phyloP scores from a whole-genome alignment of 805 yeast genomes.

The Saturnispora diversa region DNA sequence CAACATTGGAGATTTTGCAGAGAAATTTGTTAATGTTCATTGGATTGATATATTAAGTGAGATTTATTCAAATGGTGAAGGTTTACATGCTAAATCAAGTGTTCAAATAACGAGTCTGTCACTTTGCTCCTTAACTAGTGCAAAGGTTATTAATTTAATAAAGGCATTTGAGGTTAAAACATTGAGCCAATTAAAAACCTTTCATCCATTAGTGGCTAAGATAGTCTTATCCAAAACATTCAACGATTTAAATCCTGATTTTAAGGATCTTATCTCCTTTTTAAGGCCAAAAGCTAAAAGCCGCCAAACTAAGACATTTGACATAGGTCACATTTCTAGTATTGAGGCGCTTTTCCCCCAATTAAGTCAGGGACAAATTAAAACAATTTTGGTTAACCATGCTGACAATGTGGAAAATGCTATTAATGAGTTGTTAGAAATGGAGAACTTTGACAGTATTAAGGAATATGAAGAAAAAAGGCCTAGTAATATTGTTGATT shows the following conservation, averaged over 20 bases:
- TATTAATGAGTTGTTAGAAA: constrained; percentile 53
- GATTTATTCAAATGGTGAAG: constrained; percentile 49
- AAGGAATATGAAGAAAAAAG: not conserved
- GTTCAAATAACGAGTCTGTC: constrained; percentile 47
- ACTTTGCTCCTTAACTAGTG: constrained; percentile 39
- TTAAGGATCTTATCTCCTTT: constrained; percentile 44
- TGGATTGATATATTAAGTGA: constrained; percentile 58
- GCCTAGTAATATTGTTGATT: constrained; percentile 13
- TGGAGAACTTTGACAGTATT: constrained; percentile 26
- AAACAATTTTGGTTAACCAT: constrained; percentile 40
- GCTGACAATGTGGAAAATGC: constrained; percentile 48
- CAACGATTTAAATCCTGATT: constrained; percentile 40
- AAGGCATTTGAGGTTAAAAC: constrained; percentile 38
- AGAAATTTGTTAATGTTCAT: constrained; percentile 41
- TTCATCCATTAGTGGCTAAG: constrained; percentile 49
- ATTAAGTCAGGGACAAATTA: constrained; percentile 39
- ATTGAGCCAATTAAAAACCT: constrained; percentile 32
- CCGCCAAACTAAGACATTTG: constrained; percentile 14
- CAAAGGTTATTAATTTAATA: constrained; percentile 35
- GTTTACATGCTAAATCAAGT: constrained; percentile 39
- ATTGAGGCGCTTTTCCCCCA: constrained; percentile 62
- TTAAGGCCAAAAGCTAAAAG: constrained; percentile 24
- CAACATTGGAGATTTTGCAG: constrained; percentile 40
- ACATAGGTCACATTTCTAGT: constrained; percentile 33
- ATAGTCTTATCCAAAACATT: constrained; percentile 43